Conservation (phyloP, 805 yeast species). For the Nakazawaea ambrosiae region DNA sequence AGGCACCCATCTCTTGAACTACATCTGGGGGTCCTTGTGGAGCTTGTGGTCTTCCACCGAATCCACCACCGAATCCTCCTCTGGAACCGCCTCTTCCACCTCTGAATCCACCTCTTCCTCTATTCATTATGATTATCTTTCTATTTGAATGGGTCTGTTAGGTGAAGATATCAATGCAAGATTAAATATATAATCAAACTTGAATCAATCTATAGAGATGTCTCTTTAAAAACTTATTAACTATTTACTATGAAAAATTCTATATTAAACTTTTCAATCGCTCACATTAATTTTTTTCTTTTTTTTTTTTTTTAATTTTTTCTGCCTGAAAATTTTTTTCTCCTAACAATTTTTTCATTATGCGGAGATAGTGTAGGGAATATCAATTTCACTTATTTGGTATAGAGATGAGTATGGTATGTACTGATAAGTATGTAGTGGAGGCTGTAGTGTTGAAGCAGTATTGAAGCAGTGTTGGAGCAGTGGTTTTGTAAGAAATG, state of each 20-base stretch:
- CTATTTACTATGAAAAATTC: too few species aligned
- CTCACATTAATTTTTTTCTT: too few species aligned
- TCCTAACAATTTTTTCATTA: constrained; percentile 3
- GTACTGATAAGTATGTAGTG: too few species aligned
- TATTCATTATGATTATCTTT: constrained; percentile 40
- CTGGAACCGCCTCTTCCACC: constrained; percentile 56
- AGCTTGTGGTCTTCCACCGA: constrained; percentile 59
- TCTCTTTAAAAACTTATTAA: background rate
- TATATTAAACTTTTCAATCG: too few species aligned
- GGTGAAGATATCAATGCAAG: background rate
- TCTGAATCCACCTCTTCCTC: constrained; percentile 57
- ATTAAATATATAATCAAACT: background rate
- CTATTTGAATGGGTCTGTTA: background rate
- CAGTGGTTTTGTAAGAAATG: too few species aligned
- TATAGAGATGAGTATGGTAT: too few species aligned
- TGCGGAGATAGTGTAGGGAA: constrained; percentile 18
- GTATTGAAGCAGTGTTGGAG: too few species aligned
- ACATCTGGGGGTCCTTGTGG: constrained; percentile 96
- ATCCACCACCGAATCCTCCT: constrained; percentile 41
- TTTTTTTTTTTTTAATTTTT: too few species aligned
- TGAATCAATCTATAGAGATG: constrained; percentile 1
- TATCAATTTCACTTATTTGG: too few species aligned
- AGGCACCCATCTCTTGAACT: constrained; percentile 92
- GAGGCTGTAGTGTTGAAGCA: too few species aligned
- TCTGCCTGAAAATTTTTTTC: constrained; percentile 6